These are phyloP conservation scores for Aegilops speltoides DNA, from an alignment of 176 grass and related monocot genomes.

Conservation along the genomic window DNA sequence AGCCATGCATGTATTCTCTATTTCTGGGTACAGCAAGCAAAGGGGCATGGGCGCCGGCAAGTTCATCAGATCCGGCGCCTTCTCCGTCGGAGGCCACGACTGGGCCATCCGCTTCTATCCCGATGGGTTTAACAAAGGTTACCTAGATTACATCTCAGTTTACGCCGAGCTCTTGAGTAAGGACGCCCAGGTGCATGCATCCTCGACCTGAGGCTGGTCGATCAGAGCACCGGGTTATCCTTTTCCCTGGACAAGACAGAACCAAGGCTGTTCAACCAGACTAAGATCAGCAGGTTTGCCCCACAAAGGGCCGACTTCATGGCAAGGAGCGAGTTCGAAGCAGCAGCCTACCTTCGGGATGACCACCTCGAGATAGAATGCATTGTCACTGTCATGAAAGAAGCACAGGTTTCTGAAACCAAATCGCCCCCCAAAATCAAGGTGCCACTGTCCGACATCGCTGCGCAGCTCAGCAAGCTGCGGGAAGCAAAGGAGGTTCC, in stretches of 20 bases:
- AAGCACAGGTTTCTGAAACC: not conserved
- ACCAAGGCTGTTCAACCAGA: not conserved
- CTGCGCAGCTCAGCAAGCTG: not conserved
- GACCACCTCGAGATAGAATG: constrained; percentile 22
- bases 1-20: not conserved
- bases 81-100: not conserved
- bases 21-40: not conserved
- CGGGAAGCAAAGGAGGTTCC: not conserved
- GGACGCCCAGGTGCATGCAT: not conserved
- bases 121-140: not conserved
- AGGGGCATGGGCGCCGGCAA: not conserved
- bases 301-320: not conserved
- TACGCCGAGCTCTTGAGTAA: not conserved
- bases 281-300: too few relatives aligned
- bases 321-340: not conserved
- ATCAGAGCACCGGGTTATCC: not conserved
- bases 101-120: not conserved
- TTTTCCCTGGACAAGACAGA: not conserved
- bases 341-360: not conserved
- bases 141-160: not conserved
- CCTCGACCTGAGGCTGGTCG: not conserved
- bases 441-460: not conserved
- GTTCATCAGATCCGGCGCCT: not conserved
- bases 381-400: constrained; percentile 4
- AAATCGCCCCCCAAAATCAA: not conserved